Evolutionary conservation across 352 stramenopile species (phyloP).

Genomic region (Globisporangium sylvaticum): DNA sequence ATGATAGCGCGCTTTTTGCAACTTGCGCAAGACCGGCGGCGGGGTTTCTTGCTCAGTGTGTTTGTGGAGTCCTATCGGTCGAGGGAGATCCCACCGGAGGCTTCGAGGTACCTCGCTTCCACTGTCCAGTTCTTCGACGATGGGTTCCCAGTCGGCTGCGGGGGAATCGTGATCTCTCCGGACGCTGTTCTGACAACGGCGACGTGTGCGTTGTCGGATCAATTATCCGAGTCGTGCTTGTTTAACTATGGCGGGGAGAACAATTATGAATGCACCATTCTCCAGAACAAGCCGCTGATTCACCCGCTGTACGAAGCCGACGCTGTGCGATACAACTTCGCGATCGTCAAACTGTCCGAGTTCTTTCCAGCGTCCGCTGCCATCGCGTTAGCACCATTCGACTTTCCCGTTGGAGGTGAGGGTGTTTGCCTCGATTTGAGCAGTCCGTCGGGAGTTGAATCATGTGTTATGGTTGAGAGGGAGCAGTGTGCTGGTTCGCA

Average conservation of each 20-base stretch:
- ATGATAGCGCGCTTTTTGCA: neutral
- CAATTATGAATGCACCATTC: too few species aligned
- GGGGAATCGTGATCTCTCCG: slow-evolving; percentile 2
- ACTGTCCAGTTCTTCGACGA: neutral
- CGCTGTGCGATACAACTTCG: neutral
- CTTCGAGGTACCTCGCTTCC: neutral
- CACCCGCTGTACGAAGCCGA: slow-evolving; percentile 3
- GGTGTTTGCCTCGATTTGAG: neutral
- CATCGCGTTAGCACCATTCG: neutral
- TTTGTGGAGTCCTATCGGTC: neutral
- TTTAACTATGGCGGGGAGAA: too few species aligned
- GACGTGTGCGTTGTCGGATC: neutral
- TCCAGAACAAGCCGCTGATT: neutral
- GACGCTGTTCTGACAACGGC: slow-evolving; percentile 5
- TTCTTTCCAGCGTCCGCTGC: neutral
- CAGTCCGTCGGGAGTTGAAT: neutral
- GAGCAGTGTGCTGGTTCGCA: neutral
- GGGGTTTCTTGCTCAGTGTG: neutral
- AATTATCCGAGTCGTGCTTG: neutral
- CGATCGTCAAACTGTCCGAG: neutral
- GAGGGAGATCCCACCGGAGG: neutral
- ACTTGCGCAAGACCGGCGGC: neutral
- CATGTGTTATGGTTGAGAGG: neutral
- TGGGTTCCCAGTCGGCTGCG: neutral
- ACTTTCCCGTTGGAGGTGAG: neutral